phyloP scores from a whole-genome alignment of 2,329 filamentous ascomycete species.

The Trichophyton schoenleinii region DNA sequence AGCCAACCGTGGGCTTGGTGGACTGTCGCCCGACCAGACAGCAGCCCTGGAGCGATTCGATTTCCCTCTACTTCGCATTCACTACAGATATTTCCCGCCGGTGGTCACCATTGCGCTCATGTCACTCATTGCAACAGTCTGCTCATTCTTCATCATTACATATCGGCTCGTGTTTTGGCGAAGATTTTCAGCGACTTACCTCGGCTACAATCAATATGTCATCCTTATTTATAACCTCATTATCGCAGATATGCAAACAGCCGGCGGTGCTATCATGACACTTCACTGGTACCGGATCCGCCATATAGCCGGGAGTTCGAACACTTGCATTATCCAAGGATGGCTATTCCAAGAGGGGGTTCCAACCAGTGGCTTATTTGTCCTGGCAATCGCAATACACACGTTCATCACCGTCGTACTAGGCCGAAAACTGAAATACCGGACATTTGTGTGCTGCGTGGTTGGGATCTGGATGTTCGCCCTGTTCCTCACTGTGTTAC shows the following conservation, averaged over 20 bases:
- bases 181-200: constrained; percentile 35
- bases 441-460: constrained; percentile 34
- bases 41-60: not conserved
- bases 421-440: constrained; percentile 34
- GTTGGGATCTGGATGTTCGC: constrained; percentile 35
- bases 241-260: constrained; percentile 40
- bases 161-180: constrained; percentile 40
- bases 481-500: constrained; percentile 35
- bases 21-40: not conserved
- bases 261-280: constrained; percentile 37
- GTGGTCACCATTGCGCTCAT: constrained; percentile 18
- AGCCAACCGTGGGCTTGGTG: not conserved
- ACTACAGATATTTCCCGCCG: not conserved
- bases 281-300: constrained; percentile 35
- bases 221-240: constrained; percentile 42
- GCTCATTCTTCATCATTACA: constrained; percentile 37
- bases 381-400: constrained; percentile 42
- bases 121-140: constrained; percentile 34
- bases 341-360: constrained; percentile 42
- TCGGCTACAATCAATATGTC: constrained; percentile 43
- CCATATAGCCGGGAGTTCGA: constrained; percentile 33
- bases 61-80: not conserved
- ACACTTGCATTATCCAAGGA: constrained; percentile 39
- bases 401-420: constrained; percentile 39
- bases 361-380: constrained; percentile 39